Percentiles rank a stretch among this genome's conserved stretches.
Evolutionary conservation across 2,329 filamentous ascomycete species (phyloP).

Genomic region (Diaporthe batatas): DNA sequence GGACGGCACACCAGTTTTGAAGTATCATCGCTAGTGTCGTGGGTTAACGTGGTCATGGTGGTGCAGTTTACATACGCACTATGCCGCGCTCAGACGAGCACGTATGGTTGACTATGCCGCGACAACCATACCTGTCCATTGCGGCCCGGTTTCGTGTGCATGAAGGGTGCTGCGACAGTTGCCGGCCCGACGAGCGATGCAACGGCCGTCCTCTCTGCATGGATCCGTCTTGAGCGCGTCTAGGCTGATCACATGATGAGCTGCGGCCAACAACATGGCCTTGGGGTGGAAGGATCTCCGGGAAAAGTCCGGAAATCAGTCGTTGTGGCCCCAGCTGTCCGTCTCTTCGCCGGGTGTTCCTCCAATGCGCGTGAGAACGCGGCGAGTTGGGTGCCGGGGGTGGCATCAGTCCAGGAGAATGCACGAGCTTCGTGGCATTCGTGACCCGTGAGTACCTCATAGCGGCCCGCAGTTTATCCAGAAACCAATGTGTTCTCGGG

Average conservation of each 20-base stretch:
- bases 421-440: background rate
- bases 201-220: background rate
- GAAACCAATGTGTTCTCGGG: slow-evolving; percentile 38
- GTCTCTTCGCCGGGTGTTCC: background rate
- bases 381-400: background rate
- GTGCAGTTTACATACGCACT: too few relatives aligned
- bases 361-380: background rate
- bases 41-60: background rate
- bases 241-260: background rate
- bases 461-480: background rate
- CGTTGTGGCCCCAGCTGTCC: background rate
- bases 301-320: too few relatives aligned
- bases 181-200: background rate
- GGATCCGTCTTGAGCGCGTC: background rate
- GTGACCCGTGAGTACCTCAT: background rate
- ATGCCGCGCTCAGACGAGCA: background rate
- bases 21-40: background rate
- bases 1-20: too few relatives aligned
- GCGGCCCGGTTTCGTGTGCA: background rate
- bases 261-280: background rate
- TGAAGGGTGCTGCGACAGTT: background rate
- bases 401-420: background rate
- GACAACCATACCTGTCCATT: background rate
- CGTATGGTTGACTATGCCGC: background rate
- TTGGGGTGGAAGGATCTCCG: background rate